phyloP scores from a whole-genome alignment of 371 early-diverging fungal genomes.

The Apophysomyces trapeziformis region DNA sequence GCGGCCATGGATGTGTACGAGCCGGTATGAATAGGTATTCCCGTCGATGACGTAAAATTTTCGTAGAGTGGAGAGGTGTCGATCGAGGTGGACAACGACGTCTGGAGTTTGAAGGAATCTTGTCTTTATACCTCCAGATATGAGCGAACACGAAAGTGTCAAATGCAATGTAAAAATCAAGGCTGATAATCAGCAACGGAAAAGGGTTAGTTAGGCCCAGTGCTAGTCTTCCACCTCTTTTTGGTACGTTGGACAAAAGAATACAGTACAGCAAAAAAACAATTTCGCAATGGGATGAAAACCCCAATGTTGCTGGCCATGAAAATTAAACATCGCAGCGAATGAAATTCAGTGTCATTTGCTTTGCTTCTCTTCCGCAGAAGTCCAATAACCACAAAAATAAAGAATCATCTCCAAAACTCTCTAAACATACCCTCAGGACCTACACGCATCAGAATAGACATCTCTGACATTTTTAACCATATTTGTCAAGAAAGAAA shows the following conservation, averaged over 20 bases:
- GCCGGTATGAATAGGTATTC: not conserved
- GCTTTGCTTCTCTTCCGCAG: too few species aligned
- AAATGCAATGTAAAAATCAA: not conserved
- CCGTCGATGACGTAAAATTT: conserved; percentile 7
- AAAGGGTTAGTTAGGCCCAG: not conserved
- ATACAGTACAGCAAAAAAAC: not conserved
- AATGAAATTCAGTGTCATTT: too few species aligned
- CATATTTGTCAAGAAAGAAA: too few species aligned
- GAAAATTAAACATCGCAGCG: too few species aligned
- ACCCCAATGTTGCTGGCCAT: too few species aligned
- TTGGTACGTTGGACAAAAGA: conserved; percentile 9
- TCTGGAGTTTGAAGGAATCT: not conserved
- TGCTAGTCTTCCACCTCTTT: conserved; percentile 2
- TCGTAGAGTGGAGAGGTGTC: not conserved
- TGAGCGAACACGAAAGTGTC: not conserved
- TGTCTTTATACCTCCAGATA: not conserved
- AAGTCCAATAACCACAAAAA: too few species aligned
- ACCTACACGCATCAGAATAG: too few species aligned
- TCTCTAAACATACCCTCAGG: too few species aligned
- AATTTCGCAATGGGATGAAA: too few species aligned
- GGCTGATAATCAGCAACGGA: not conserved
- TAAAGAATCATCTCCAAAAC: too few species aligned
- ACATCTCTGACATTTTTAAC: too few species aligned
- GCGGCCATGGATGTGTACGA: conserved; percentile 8
- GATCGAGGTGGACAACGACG: not conserved